phyloP scores from a whole-genome alignment of 1,284 basidiomycete genomes.

The Ganoderma lucidum region DNA sequence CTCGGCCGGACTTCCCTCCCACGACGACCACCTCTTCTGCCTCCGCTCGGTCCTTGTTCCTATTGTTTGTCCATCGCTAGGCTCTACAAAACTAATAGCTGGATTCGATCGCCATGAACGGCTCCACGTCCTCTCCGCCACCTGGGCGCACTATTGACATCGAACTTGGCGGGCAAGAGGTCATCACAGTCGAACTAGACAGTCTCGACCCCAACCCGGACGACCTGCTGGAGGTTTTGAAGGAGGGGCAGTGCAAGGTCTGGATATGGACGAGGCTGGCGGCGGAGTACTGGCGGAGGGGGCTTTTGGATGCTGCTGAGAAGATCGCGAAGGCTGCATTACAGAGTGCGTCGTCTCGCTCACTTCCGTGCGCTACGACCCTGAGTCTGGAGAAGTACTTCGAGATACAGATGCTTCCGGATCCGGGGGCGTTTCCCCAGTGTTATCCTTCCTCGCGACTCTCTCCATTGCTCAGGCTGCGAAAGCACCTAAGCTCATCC shows the following conservation, averaged over 20 bases:
- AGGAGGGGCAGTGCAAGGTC: conserved; percentile 72
- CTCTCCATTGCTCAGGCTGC: conserved; percentile 82
- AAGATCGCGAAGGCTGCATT: conserved; percentile 69
- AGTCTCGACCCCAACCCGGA: conserved; percentile 77
- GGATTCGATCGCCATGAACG: conserved; percentile 32
- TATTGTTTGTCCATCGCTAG: not conserved
- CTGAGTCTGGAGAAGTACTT: conserved; percentile 52
- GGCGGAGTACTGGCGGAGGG: conserved; percentile 80
- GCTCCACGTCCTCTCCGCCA: conserved; percentile 36
- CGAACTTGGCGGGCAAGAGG: conserved; percentile 79
- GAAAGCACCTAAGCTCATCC: conserved; percentile 80
- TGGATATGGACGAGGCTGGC: conserved; percentile 82
- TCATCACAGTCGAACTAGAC: conserved; percentile 83
- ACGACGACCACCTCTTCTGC: not conserved
- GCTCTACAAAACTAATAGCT: not conserved
- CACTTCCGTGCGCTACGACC: not conserved
- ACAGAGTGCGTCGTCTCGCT: conserved; percentile 55
- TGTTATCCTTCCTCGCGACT: conserved; percentile 85
- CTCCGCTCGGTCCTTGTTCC: not conserved
- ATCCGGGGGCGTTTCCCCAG: conserved; percentile 56
- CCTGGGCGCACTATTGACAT: conserved; percentile 54
- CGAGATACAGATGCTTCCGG: conserved; percentile 54
- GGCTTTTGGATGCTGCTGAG: conserved; percentile 73
- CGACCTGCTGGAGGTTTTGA: conserved; percentile 75
- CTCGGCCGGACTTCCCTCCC: not conserved